Conservation (phyloP, 768 basidiomycete genomes). For the Pleurotus platypus region DNA sequence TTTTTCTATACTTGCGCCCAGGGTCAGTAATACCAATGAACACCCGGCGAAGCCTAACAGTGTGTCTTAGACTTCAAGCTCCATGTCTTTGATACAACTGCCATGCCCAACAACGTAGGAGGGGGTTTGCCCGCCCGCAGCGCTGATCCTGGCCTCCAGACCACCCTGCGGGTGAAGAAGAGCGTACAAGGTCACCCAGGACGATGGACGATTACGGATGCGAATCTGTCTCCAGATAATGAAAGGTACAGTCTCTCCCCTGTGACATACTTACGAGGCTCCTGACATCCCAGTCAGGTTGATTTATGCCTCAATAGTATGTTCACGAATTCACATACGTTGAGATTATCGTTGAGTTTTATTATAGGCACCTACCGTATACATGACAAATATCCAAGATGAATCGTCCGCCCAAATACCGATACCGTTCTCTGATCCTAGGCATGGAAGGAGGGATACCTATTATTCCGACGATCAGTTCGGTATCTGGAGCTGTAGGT, state of each 20-base stretch:
- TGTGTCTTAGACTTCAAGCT: constrained; percentile 72
- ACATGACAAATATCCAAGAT: constrained; percentile 72
- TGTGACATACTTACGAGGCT: no score
- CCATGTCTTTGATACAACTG: constrained; percentile 81
- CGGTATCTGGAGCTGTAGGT: constrained; percentile 91
- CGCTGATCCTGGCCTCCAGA: constrained; percentile 27
- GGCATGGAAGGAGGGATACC: constrained; percentile 19
- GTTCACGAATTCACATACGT: constrained; percentile 13
- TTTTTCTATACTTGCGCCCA: constrained; percentile 94
- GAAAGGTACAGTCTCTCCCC: constrained; percentile 48
- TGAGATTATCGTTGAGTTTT: constrained; percentile 8
- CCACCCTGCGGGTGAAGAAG: constrained; percentile 47
- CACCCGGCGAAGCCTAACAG: neutral
- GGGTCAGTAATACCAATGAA: constrained; percentile 39
- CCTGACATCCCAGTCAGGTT: constrained; percentile 44
- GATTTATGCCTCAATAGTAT: constrained; percentile 89
- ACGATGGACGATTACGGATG: constrained; percentile 94
- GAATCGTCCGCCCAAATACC: constrained; percentile 58
- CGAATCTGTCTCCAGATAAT: constrained; percentile 85
- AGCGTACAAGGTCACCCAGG: constrained; percentile 75
- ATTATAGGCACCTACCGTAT: constrained; percentile 62
- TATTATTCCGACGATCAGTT: constrained; percentile 45
- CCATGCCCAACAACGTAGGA: constrained; percentile 30
- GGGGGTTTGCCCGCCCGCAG: constrained; percentile 6
- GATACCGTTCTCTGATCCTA: constrained; percentile 52